Evolutionary conservation across 2,329 filamentous ascomycete species (phyloP), one percentile per base, ranked within the genome.

Genomic region (Tolypocladium capitatum): DNA sequence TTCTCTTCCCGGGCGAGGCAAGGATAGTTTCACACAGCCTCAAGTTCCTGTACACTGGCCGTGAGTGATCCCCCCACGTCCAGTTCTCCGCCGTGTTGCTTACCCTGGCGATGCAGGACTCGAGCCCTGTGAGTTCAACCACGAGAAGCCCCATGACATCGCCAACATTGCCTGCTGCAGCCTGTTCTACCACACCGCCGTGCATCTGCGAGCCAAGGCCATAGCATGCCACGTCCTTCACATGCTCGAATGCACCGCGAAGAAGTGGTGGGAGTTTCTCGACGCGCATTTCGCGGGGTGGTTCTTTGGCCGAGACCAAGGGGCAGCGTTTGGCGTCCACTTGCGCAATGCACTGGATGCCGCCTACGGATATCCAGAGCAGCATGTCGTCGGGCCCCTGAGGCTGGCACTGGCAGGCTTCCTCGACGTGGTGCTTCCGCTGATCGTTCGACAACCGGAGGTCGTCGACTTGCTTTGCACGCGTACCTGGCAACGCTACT

Each of bases 11-110:
- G 1, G 56, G 54, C 38, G 54, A 57, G 21, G 52, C 55, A 7
- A 55, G 56, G 38, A 54, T 61, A 16, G 52, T 60, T 16, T 60
- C 51, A 6, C 58, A 62, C 46, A 61, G 61, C 46, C 55, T 68
- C 24, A 55, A 56, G 28, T 68, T 62, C 48, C 58, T 67, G 45
- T 68, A 68, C 46, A 64, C 61, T 5, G 51, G 59, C 20, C 55
- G 65, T 65, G 49, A 49, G 63, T 55, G 27, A n/a, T 24, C n/a
- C 18, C 3, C 21, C 10, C 4, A 21, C 16, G 24, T n/a, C 3
- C 7, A 20, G 6, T 3, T 16, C 3, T 20, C 35, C 16, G 16
- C 24, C 11, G 10, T 24, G n/a, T 45, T 38, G 28, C 45, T 45
- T 11, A 42, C 31, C 5, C 3, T 6, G 16, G 8, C 16, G 6